Evolutionary conservation across 352 stramenopile species (phyloP).

Genomic region (Peronospora destructor): DNA sequence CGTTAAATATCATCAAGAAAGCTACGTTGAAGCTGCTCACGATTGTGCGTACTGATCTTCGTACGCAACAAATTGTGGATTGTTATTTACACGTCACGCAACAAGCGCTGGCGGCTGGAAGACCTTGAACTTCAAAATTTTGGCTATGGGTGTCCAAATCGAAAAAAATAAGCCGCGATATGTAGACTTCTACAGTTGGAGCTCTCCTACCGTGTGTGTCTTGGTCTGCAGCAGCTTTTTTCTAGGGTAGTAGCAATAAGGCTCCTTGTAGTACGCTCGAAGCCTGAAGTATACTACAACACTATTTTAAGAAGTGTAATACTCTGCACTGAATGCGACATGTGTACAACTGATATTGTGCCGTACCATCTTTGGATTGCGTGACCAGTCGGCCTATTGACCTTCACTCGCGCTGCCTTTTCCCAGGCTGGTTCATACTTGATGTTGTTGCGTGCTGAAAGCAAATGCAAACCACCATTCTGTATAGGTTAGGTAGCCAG

Average conservation of each 20-base stretch:
- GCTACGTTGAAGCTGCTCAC: not conserved
- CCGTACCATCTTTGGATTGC: slow-evolving; percentile 9
- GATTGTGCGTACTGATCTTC: not conserved
- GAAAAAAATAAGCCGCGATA: too few relatives aligned
- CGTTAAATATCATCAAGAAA: not conserved
- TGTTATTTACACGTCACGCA: not conserved
- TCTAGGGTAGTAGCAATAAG: too few relatives aligned
- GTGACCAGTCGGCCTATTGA: slow-evolving; percentile 7
- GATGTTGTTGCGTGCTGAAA: too few relatives aligned
- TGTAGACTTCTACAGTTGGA: not conserved
- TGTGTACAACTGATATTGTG: slow-evolving; percentile 18
- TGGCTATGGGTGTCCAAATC: too few relatives aligned
- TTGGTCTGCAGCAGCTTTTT: too few relatives aligned
- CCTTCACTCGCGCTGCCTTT: slow-evolving; percentile 16
- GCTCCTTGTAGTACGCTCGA: not conserved
- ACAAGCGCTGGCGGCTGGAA: not conserved
- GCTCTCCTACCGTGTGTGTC: too few relatives aligned
- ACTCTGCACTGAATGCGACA: slow-evolving; percentile 9
- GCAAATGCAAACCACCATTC: slow-evolving; percentile 21
- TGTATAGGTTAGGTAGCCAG: slow-evolving; percentile 5
- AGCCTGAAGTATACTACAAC: not conserved
- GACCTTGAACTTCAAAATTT: not conserved
- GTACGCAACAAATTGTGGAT: not conserved
- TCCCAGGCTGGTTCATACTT: slow-evolving; percentile 13
- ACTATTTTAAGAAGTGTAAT: not conserved